Evolutionary conservation across 176 grass and related monocot genomes (phyloP), one percentile per base, ranked within the genome.

Genomic region (Sorghum bicolor): DNA sequence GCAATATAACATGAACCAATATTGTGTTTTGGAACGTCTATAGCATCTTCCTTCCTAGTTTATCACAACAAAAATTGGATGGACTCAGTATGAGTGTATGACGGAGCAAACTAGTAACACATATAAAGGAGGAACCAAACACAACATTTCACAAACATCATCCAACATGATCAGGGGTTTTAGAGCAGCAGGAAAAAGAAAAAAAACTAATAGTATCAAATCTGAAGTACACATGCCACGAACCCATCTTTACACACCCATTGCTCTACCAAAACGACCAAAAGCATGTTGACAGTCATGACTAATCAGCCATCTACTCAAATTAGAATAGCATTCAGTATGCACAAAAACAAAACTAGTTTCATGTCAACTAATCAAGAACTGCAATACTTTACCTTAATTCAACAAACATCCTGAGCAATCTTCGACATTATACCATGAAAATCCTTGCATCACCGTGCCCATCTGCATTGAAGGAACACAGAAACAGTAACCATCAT

Each of bases 401-500:
- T 57, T 57, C 50, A 78, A 19, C 2, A 26, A 73, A 39, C 57
- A 78, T 68, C 60, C 12, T 62, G 30, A 24, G 50, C 60, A 26
- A 16, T 39, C 30, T 31, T 74, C 34, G 65, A 57, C 10, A 81
- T 2, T 17, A 70, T 70, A 61, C 43, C 73, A 76, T 19, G 25
- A 7, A 67, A 20, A 79, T 47, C 57, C 16, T 63, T 24, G 0
- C 47, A 67, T 90, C 75, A 90, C 6, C 62, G 68, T 1, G 76
- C 38, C 75, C 85, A 83, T 50, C 88, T 87, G 84, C 84, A 83
- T 44, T 11, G 5, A 44, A 73, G 15, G 6, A 78, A 58, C 25
- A 73, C 2, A 47, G 25, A 32, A 17, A 47, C 33, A 64, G 19
- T 70, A 50, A 40, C 50, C 33, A 75, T 12, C 38, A 86, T 5